Evolutionary conservation across 208 protist genomes (phyloP), one percentile per base, ranked within the genome.

Genomic region (Trypanosoma caninum): DNA sequence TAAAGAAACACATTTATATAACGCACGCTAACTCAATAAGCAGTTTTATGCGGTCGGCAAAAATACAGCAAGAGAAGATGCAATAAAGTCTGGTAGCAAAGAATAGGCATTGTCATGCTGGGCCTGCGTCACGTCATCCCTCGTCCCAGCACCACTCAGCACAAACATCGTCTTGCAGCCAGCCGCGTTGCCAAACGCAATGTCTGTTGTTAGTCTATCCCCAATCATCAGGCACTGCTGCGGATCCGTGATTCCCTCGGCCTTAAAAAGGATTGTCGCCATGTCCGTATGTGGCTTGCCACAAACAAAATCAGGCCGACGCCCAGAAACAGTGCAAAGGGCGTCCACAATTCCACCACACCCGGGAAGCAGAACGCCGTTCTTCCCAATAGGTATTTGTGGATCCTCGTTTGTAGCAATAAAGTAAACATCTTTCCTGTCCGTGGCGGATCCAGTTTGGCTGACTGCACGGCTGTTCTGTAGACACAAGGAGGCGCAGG

Each of bases 391-490:
- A 0, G 83, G 74, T 37, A 87, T 78, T 64, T 86, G 76, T 5
- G 84, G 81, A 57, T 92, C 85, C 42, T 79, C 74, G 69, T 92
- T 92, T 0, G 80, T 88, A 20, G 81, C 85, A 18, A 92, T 59
- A 45, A 92, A 91, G 14, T 72, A 45, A 2, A 69, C 62, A n/a
- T n/a, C n/a, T n/a, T n/a, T n/a, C n/a, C n/a, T n/a, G n/a, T n/a
- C n/a, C n/a, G n/a, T n/a, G n/a, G n/a, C n/a, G n/a, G n/a, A n/a
- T n/a, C n/a, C n/a, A n/a, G 1, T 6, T 18, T 37, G 4, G 8
- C 10, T 42, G 35, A 11, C 46, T 11, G 22, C 6, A 11, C 73
- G 74, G 14, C 58, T 51, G 0, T 69, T 70, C 48, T 83, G 78
- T 34, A 91, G 53, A 13, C 47, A 54, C 5, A 91, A 53, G 1